Percentiles rank a stretch among this genome's conserved stretches.
These are phyloP conservation scores for Polyporus arcularius DNA, from an alignment of 768 basidiomycete species.

Conservation along the genomic window DNA sequence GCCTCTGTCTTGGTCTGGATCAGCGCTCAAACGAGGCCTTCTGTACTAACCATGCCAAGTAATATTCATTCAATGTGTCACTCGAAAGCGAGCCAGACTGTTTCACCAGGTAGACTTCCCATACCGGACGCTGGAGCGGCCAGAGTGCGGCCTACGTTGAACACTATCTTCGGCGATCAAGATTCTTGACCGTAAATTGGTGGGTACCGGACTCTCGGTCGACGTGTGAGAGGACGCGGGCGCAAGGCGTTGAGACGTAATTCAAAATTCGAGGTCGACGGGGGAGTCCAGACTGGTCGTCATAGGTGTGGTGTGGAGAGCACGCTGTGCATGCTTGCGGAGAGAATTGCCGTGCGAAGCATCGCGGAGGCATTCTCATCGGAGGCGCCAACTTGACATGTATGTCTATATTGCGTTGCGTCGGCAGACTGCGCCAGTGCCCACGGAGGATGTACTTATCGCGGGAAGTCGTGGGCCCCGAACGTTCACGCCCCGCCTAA, in stretches of 20 bases:
- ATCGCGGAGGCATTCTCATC: background rate
- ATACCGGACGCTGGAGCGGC: background rate
- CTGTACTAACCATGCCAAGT: conserved; percentile 10
- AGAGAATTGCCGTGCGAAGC: conserved; percentile 14
- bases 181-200: conserved; percentile 18
- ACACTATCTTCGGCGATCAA: conserved; percentile 21
- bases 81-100: conserved; percentile 11
- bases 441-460: conserved; percentile 6
- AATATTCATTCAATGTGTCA: conserved; percentile 4
- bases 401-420: conserved; percentile 19
- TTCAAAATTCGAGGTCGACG: background rate
- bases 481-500: conserved; percentile 4
- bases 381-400: conserved; percentile 12
- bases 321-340: conserved; percentile 2
- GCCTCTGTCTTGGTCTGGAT: conserved; percentile 9
- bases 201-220: conserved; percentile 16
- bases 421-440: conserved; percentile 11
- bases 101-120: conserved; percentile 5
- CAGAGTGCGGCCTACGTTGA: conserved; percentile 8
- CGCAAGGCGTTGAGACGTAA: background rate
- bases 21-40: conserved; percentile 14
- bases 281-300: conserved; percentile 1
- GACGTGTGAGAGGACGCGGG: conserved; percentile 7
- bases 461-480: conserved; percentile 10
- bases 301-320: background rate